These are phyloP conservation scores for Pelargonium fulgidum DNA, from an alignment of 441 rosid species.

Conservation along the genomic window DNA sequence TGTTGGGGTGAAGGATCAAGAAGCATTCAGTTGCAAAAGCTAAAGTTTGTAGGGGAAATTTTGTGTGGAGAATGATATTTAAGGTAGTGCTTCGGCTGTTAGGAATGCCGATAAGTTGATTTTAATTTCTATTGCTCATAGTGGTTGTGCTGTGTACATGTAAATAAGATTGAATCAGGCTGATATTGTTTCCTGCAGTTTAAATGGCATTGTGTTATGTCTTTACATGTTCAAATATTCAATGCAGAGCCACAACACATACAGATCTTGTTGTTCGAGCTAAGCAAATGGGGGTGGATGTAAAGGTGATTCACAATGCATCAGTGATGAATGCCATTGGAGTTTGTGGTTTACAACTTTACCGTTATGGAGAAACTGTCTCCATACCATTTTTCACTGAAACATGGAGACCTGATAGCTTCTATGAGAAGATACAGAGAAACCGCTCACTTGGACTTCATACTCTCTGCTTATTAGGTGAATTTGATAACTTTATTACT, in stretches of 20 bases:
- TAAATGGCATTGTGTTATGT: not conserved
- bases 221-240: conserved; percentile 14
- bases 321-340: conserved; percentile 94
- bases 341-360: conserved; percentile 81
- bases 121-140: not conserved
- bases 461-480: conserved; percentile 82
- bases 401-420: conserved; percentile 89
- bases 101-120: not conserved
- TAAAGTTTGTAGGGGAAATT: not conserved
- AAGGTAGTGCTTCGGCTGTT: not conserved
- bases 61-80: not conserved
- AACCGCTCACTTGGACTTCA: conserved; percentile 70
- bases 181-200: not conserved
- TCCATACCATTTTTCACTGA: conserved; percentile 83
- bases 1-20: too few species aligned
- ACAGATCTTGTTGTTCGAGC: conserved; percentile 89
- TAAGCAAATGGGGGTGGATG: conserved; percentile 54
- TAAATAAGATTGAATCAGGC: not conserved
- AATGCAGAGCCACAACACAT: conserved; percentile 82
- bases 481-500: conserved; percentile 12
- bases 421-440: conserved; percentile 66
- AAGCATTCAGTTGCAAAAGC: not conserved
- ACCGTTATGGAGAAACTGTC: conserved; percentile 87
- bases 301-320: conserved; percentile 81
- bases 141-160: not conserved